phyloP scores from a whole-genome alignment of 1,139 yeast species.

The Hansenula sp. region DNA sequence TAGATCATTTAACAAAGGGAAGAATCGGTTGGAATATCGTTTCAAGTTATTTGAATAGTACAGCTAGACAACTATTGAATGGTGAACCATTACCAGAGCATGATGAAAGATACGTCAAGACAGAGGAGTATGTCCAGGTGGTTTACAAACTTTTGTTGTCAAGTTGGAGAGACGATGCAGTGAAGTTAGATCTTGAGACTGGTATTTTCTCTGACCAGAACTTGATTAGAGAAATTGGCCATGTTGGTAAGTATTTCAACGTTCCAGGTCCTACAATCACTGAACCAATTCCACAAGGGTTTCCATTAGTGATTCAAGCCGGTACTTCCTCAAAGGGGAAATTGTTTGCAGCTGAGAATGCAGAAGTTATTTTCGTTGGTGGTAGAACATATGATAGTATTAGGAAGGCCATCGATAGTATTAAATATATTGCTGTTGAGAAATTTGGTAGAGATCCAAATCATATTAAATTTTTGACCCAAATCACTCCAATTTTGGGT shows the following conservation, averaged over 20 bases:
- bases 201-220: slow-evolving; percentile 31
- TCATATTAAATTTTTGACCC: slow-evolving; percentile 23
- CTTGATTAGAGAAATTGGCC: slow-evolving; percentile 30
- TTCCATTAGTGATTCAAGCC: slow-evolving; percentile 36
- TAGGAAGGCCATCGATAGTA: slow-evolving; percentile 25
- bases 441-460: slow-evolving; percentile 24
- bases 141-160: slow-evolving; percentile 32
- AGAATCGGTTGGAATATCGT: slow-evolving; percentile 40
- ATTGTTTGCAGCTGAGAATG: slow-evolving; percentile 37
- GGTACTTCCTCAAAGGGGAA: slow-evolving; percentile 36
- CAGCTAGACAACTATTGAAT: slow-evolving; percentile 30
- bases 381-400: slow-evolving; percentile 26
- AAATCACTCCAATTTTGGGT: slow-evolving; percentile 23
- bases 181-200: slow-evolving; percentile 23
- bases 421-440: slow-evolving; percentile 25
- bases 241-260: slow-evolving; percentile 30
- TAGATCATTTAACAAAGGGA: slow-evolving; percentile 36
- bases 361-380: slow-evolving; percentile 35
- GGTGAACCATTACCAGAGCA: slow-evolving; percentile 31
- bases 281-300: slow-evolving; percentile 35
- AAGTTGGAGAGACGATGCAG: slow-evolving; percentile 39
- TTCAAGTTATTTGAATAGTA: slow-evolving; percentile 32
- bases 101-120: slow-evolving; percentile 33
- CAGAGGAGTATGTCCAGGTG: slow-evolving; percentile 34
- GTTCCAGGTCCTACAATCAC: slow-evolving; percentile 35